Percentiles rank a stretch among this genome's conserved stretches.
phyloP scores from a whole-genome alignment of 768 basidiomycete species.

The Suillus subalutaceus region DNA sequence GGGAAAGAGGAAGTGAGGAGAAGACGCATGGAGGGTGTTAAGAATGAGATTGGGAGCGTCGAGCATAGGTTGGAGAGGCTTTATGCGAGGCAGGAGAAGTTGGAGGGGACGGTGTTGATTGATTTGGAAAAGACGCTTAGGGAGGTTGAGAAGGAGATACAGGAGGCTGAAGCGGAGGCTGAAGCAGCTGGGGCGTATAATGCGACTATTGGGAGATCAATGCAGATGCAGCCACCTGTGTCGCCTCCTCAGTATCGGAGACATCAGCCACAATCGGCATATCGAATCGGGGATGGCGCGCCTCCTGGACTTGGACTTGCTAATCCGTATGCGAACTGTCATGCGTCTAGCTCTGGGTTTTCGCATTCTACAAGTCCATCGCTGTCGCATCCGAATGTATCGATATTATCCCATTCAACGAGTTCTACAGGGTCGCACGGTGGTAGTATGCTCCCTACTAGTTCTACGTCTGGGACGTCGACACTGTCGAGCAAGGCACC shows the following conservation, averaged over 20 bases:
- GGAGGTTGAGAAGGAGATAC: slow-evolving; percentile 61
- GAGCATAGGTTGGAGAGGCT: slow-evolving; percentile 71
- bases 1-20: slow-evolving; percentile 51
- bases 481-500: slow-evolving; percentile 56
- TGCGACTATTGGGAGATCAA: slow-evolving; percentile 31
- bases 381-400: slow-evolving; percentile 16
- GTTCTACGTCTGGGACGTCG: slow-evolving; percentile 29
- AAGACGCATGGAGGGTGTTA: slow-evolving; percentile 57
- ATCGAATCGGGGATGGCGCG: slow-evolving; percentile 24
- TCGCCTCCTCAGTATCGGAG: slow-evolving; percentile 31
- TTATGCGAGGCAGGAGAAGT: slow-evolving; percentile 62
- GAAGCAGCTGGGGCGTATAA: slow-evolving; percentile 18
- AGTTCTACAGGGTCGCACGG: not conserved
- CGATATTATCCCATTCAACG: slow-evolving; percentile 29
- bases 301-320: slow-evolving; percentile 19
- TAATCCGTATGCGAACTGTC: slow-evolving; percentile 14
- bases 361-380: slow-evolving; percentile 13
- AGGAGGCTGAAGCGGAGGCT: slow-evolving; percentile 22
- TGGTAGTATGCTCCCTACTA: slow-evolving; percentile 18
- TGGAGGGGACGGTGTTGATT: slow-evolving; percentile 58
- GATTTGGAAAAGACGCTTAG: slow-evolving; percentile 72
- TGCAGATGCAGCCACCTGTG: slow-evolving; percentile 16
- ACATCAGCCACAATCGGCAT: slow-evolving; percentile 27
- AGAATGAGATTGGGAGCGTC: slow-evolving; percentile 57
- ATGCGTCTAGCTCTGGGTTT: slow-evolving; percentile 6